Percentiles rank a stretch among this genome's conserved stretches.
phyloP scores from a whole-genome alignment of 805 yeast species.

The Ogataea wickerhamii region DNA sequence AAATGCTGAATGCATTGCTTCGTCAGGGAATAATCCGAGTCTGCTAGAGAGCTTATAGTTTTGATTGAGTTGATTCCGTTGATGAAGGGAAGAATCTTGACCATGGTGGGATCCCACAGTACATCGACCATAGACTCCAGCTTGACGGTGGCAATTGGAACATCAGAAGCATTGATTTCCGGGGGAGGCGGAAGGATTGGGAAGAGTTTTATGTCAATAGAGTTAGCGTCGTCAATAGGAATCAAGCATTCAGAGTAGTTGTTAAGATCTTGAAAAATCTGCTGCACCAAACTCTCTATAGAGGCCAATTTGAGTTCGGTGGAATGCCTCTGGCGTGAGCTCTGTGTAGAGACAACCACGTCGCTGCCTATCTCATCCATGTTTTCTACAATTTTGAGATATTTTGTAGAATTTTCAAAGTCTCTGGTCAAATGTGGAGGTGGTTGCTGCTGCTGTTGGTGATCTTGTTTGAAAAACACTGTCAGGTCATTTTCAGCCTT shows the following conservation, averaged over 20 bases:
- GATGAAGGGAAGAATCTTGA: slow-evolving; percentile 78
- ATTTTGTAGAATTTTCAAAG: slow-evolving; percentile 22
- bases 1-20: slow-evolving; percentile 87
- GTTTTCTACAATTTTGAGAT: slow-evolving; percentile 31
- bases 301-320: slow-evolving; percentile 35
- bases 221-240: slow-evolving; percentile 84
- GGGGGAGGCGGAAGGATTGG: slow-evolving; percentile 85
- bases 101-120: slow-evolving; percentile 97
- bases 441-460: slow-evolving; percentile 3
- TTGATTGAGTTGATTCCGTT: slow-evolving; percentile 84
- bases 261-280: slow-evolving; percentile 90
- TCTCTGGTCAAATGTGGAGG: slow-evolving; percentile 5
- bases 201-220: slow-evolving; percentile 89
- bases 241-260: slow-evolving; percentile 95
- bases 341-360: slow-evolving; percentile 19
- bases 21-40: slow-evolving; percentile 74
- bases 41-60: slow-evolving; percentile 71
- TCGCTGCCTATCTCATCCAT: slow-evolving; percentile 26
- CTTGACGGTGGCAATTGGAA: slow-evolving; percentile 85
- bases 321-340: slow-evolving; percentile 22
- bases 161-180: slow-evolving; percentile 73
- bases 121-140: slow-evolving; percentile 72
- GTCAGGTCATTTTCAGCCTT: slow-evolving; percentile 42
- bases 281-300: slow-evolving; percentile 77
- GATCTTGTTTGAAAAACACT: slow-evolving; percentile 37